Conservation (phyloP, 805 yeast species). For the Vanderwaltozyma yarrowii region DNA sequence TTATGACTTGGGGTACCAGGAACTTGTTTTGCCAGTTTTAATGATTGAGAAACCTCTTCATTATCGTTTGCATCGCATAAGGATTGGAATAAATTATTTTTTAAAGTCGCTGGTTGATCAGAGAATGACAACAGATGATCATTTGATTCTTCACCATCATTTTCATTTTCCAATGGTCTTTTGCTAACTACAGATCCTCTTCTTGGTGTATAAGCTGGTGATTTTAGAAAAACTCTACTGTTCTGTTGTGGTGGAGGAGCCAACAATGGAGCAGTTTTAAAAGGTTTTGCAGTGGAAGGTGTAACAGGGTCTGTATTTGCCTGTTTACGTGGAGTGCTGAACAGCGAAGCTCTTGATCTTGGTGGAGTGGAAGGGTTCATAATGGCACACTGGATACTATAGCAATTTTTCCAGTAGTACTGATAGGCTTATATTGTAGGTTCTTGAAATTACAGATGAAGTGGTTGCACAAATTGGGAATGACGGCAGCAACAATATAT, state of each 20-base stretch:
- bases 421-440: no score
- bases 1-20: constrained; percentile 31
- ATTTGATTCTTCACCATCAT: no score
- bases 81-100: not conserved
- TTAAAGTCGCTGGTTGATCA: not conserved
- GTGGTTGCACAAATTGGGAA: no score
- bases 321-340: constrained; percentile 1
- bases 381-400: not conserved
- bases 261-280: constrained; percentile 9
- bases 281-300: constrained; percentile 15
- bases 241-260: constrained; percentile 9
- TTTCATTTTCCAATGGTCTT: not conserved
- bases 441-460: no score
- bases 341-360: constrained; percentile 12
- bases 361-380: constrained; percentile 29
- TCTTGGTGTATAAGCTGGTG: constrained; percentile 27
- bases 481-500: no score
- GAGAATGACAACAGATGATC: not conserved
- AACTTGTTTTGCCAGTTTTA: constrained; percentile 2
- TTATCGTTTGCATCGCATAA: not conserved
- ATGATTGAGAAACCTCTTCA: not conserved
- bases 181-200: not conserved
- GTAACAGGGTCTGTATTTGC: constrained; percentile 13
- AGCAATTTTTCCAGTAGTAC: no score
- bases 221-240: constrained; percentile 13